phyloP scores from a whole-genome alignment of 257 asterid genomes.

The Solanum chilense region DNA sequence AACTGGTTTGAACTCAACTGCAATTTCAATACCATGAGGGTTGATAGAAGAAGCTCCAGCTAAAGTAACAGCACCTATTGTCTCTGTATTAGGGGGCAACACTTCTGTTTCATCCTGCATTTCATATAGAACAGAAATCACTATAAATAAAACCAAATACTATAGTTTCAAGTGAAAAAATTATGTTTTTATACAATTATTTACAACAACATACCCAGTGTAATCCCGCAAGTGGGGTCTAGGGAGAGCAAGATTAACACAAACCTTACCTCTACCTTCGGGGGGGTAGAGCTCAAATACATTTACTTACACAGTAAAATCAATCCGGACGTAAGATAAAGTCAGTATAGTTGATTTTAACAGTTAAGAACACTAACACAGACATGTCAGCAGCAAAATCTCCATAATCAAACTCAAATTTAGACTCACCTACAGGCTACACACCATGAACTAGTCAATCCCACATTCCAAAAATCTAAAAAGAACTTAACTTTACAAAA shows the following conservation, averaged over 20 bases:
- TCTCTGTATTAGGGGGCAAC: constrained; percentile 42
- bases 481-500: background rate
- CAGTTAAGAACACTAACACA: background rate
- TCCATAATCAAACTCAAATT: background rate
- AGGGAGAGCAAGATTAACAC: background rate
- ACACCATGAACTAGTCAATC: background rate
- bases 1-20: constrained; percentile 74
- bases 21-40: constrained; percentile 59
- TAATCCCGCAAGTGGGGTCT: background rate
- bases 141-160: background rate
- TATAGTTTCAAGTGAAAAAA: background rate
- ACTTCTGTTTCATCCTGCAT: constrained; percentile 47
- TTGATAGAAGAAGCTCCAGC: constrained; percentile 35
- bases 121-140: background rate
- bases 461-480: background rate
- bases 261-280: background rate
- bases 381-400: background rate
- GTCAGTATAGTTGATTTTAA: background rate
- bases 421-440: background rate
- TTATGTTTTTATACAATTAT: background rate
- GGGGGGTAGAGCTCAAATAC: background rate
- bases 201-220: background rate
- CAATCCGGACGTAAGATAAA: background rate
- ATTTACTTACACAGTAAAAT: background rate
- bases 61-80: constrained; percentile 16